Evolutionary conservation across 352 stramenopile species (phyloP).

Genomic region (Phytophthora capsici): DNA sequence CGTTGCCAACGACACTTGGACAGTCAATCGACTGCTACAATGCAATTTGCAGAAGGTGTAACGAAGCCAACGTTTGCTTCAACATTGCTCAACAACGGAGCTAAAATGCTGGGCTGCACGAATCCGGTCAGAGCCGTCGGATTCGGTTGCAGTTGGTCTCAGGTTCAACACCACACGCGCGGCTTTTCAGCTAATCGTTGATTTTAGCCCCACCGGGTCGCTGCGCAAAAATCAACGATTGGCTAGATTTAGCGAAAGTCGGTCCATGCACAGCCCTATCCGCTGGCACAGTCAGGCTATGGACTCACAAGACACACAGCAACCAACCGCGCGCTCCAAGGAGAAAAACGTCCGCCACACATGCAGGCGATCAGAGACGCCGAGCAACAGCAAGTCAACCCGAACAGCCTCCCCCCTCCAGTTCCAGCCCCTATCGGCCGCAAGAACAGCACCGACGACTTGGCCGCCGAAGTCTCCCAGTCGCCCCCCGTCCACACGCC

Average conservation of each 20-base stretch:
- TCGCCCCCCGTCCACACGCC: constrained; percentile 58
- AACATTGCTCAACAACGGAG: too few species aligned
- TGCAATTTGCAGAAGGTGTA: too few species aligned
- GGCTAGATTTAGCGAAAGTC: background rate
- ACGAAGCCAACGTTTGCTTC: too few species aligned
- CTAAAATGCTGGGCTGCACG: background rate
- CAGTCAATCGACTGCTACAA: too few species aligned
- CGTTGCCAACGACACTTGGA: too few species aligned
- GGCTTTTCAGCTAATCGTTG: constrained; percentile 8
- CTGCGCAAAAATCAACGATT: constrained; percentile 14
- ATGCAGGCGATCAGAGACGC: constrained; percentile 37
- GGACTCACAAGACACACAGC: constrained; percentile 16
- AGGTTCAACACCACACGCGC: constrained; percentile 22
- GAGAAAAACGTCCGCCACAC: constrained; percentile 6
- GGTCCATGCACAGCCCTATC: constrained; percentile 23
- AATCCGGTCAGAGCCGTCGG: background rate
- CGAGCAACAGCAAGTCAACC: constrained; percentile 4
- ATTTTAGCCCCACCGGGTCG: constrained; percentile 4
- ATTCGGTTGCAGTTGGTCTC: constrained; percentile 16
- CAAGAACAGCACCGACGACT: constrained; percentile 76
- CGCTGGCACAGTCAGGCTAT: constrained; percentile 1
- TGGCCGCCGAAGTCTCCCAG: constrained; percentile 53
- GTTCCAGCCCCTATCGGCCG: constrained; percentile 21
- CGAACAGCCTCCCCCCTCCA: constrained; percentile 8
- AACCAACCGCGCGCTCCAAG: constrained; percentile 16